Conservation (phyloP, 2,329 filamentous ascomycete genomes). For the Calonectria hongkongensis region DNA sequence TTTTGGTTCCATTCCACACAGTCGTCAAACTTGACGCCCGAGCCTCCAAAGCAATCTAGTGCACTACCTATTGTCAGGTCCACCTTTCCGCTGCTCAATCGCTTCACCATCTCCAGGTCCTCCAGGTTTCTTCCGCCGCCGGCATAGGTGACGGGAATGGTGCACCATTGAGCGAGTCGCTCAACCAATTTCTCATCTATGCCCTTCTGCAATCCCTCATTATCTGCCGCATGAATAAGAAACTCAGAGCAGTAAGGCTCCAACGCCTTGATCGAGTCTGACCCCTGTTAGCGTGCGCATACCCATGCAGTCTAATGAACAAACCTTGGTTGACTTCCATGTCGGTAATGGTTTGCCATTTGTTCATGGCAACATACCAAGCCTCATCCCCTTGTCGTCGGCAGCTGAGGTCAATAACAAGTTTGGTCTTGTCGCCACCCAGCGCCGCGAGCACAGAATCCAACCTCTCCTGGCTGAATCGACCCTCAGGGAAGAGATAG, state of each 20-base stretch:
- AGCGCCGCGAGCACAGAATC: slow-evolving; percentile 84
- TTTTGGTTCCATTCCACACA: slow-evolving; percentile 90
- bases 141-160: slow-evolving; percentile 95
- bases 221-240: slow-evolving; percentile 96
- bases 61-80: slow-evolving; percentile 98
- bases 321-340: slow-evolving; percentile 93
- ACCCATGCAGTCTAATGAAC: slow-evolving; percentile 41
- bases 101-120: slow-evolving; percentile 88
- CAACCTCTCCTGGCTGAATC: slow-evolving; percentile 86
- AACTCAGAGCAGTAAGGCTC: slow-evolving; percentile 98
- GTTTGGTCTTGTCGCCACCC: slow-evolving; percentile 83
- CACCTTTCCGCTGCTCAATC: slow-evolving; percentile 85
- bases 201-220: slow-evolving; percentile 93
- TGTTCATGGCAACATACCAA: slow-evolving; percentile 99
- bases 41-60: slow-evolving; percentile 95
- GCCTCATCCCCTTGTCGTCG: slow-evolving; percentile 80
- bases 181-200: slow-evolving; percentile 90
- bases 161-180: slow-evolving; percentile 88
- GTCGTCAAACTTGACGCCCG: slow-evolving; percentile 89
- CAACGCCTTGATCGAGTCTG: slow-evolving; percentile 86
- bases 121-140: slow-evolving; percentile 90
- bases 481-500: slow-evolving; percentile 90
- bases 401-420: slow-evolving; percentile 97
- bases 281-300: slow-evolving; percentile 39
- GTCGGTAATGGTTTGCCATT: slow-evolving; percentile 98